Conservation (phyloP, 75 land plant genomes). For the Gnetum montanum region DNA sequence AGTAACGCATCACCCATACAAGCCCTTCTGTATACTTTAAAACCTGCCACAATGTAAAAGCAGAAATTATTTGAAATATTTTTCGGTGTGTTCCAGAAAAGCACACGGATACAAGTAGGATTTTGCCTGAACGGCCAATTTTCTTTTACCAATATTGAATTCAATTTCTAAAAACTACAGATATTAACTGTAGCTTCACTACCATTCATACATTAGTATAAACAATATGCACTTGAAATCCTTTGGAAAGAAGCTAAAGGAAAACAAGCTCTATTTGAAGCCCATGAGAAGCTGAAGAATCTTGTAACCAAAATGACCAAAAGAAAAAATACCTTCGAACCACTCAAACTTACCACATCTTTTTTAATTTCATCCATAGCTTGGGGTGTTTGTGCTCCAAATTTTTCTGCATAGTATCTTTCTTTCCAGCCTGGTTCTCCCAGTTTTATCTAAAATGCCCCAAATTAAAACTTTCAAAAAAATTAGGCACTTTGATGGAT, state of each 20-base stretch:
- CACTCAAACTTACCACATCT: slow-evolving; percentile 81
- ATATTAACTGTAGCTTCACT: no score
- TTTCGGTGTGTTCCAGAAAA: background rate
- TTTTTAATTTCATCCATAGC: slow-evolving; percentile 37
- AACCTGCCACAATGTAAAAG: slow-evolving; percentile 66
- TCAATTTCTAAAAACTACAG: no score
- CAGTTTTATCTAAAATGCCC: slow-evolving; percentile 49
- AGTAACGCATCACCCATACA: slow-evolving; percentile 86
- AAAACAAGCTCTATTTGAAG: no score
- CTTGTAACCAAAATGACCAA: no score
- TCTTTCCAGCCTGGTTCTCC: slow-evolving; percentile 96
- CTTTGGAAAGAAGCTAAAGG: no score
- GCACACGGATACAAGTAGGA: background rate
- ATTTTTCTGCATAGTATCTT: slow-evolving; percentile 87
- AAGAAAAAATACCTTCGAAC: no score
- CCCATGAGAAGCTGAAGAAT: no score
- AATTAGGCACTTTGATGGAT: no score
- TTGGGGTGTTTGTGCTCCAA: slow-evolving; percentile 33
- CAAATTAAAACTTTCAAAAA: background rate
- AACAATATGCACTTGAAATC: background rate
- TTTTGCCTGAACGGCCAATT: background rate
- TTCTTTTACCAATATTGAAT: no score
- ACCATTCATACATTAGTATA: no score
- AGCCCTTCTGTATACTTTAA: slow-evolving; percentile 85
- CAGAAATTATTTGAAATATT: background rate